Evolutionary conservation across 345 rosid genomes (phyloP).

Genomic region (Noccaea caerulescens): DNA sequence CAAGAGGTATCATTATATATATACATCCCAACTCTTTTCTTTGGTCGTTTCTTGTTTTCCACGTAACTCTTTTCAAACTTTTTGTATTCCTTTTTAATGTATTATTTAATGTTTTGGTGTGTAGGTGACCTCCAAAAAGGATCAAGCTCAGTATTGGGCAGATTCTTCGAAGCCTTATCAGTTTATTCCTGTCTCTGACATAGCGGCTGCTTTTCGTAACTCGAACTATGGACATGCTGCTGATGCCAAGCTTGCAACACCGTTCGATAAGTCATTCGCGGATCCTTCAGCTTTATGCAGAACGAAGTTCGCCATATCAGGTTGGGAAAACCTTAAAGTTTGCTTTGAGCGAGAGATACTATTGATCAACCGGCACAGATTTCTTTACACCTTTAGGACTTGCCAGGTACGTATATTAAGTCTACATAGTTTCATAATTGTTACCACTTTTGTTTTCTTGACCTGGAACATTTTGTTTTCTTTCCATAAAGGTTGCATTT

Average conservation of each 20-base stretch:
- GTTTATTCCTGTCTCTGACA: conserved; percentile 65
- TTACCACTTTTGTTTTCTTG: conserved; percentile 12
- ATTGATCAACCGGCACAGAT: conserved; percentile 67
- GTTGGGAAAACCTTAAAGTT: conserved; percentile 70
- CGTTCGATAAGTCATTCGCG: conserved; percentile 54
- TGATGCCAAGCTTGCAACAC: conserved; percentile 54
- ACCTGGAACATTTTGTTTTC: conserved; percentile 18
- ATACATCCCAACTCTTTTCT: conserved; percentile 22
- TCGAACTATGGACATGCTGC: conserved; percentile 65
- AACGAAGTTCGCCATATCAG: conserved; percentile 70
- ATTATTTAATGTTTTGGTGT: conserved; percentile 1
- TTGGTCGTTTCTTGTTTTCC: no score
- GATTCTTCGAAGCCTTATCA: conserved; percentile 71
- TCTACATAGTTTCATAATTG: no score
- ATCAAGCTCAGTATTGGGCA: conserved; percentile 98
- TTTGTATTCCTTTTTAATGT: conserved; percentile 19
- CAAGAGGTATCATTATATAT: conserved; percentile 66
- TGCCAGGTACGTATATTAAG: conserved; percentile 56
- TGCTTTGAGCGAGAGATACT: conserved; percentile 72
- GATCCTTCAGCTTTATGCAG: conserved; percentile 67
- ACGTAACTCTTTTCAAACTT: conserved; percentile 5
- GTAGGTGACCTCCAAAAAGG: conserved; percentile 91
- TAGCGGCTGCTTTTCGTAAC: conserved; percentile 68
- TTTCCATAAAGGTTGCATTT: conserved; percentile 64
- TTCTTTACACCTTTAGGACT: conserved; percentile 81